A percentile compares a stretch with the other conserved stretches of the same genome.
These are phyloP conservation scores for Punctularia strigosozonata DNA, from an alignment of 768 basidiomycete genomes.

Conservation along the genomic window DNA sequence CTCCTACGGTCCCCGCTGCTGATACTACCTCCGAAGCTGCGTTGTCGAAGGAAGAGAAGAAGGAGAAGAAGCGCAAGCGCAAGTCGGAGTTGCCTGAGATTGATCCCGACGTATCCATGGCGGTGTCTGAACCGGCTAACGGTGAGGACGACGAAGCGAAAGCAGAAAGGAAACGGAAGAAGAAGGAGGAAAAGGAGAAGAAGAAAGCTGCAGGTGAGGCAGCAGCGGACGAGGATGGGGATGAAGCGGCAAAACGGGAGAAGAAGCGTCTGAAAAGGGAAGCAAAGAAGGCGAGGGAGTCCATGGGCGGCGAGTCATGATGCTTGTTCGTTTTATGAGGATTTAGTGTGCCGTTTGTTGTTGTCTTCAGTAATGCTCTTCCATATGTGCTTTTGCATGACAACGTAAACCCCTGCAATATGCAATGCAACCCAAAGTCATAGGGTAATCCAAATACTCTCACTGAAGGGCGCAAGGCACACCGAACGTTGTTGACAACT, in stretches of 20 bases:
- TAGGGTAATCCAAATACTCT: too few species aligned
- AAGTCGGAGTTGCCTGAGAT: conserved; percentile 48
- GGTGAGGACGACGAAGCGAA: conserved; percentile 35
- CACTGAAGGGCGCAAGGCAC: too few species aligned
- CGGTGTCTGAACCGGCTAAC: conserved; percentile 17
- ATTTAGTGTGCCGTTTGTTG: background rate
- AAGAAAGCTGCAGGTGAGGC: conserved; percentile 29
- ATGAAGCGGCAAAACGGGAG: conserved; percentile 51
- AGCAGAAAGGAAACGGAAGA: conserved; percentile 47
- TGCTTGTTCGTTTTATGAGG: background rate
- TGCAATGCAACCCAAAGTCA: too few species aligned
- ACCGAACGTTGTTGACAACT: too few species aligned
- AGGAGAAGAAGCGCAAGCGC: conserved; percentile 81
- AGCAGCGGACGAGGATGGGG: conserved; percentile 29
- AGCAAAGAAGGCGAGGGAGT: conserved; percentile 45
- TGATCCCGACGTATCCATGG: conserved; percentile 31
- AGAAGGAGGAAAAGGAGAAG: conserved; percentile 36
- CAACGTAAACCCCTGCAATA: too few species aligned
- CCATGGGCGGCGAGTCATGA: conserved; percentile 20
- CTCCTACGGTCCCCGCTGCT: conserved; percentile 10
- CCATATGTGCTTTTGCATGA: background rate
- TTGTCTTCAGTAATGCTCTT: background rate
- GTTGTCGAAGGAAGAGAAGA: conserved; percentile 40
- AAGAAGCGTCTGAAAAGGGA: conserved; percentile 59
- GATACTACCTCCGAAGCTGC: conserved; percentile 13